Evolutionary conservation across 1,284 basidiomycete species (phyloP), one percentile per base, ranked within the genome.

Genomic region (Apiotrichum brassicae): DNA sequence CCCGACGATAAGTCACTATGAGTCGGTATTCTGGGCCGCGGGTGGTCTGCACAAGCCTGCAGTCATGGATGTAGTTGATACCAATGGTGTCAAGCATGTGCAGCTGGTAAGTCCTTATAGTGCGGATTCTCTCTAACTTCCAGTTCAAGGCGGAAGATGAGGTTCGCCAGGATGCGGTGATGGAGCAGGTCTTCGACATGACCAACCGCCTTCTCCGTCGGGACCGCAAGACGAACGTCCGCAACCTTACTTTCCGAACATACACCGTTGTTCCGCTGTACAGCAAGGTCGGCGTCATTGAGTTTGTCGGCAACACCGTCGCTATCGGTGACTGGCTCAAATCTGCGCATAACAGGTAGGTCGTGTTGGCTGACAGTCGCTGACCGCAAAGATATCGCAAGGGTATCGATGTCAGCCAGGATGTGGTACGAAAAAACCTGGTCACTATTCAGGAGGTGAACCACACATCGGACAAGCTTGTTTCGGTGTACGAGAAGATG

Each of bases 121-220:
- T 30, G n/a, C n/a, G 28, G 28, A 30, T 20, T 13, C 13, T 13
- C 3, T 4, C 51, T 53, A 34, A 50, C 50, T 47, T 22, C 3
- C 57, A 97, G 89, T 95, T 93, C 76, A 98, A 98, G 70, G 87
- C 88, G 12, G 80, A 84, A 18, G 92, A 97, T 60, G 94, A 98
- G 64, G 73, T 95, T 28, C 83, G 94, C 25, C 95, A 98, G 72
- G 94, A 98, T 67, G 93, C 94, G 1, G 90, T 98, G 40, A 97
- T 98, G 93, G 91, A 97, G 66, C 95, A 98, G 72, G 90, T 97
- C 2, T 98, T 98, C 64, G 82, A 84, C 26, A 78, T 97, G 36
- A 86, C 92, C 48, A 97, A 98, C 57, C 75, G 80, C 4, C 79
- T 97, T 1, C 79, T 98, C 7, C 63, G 66, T 9, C 77, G 77